Evolutionary conservation across 2,329 filamentous ascomycete genomes (phyloP), one percentile per base, ranked within the genome.

Genomic region (Teratosphaeria viscida): DNA sequence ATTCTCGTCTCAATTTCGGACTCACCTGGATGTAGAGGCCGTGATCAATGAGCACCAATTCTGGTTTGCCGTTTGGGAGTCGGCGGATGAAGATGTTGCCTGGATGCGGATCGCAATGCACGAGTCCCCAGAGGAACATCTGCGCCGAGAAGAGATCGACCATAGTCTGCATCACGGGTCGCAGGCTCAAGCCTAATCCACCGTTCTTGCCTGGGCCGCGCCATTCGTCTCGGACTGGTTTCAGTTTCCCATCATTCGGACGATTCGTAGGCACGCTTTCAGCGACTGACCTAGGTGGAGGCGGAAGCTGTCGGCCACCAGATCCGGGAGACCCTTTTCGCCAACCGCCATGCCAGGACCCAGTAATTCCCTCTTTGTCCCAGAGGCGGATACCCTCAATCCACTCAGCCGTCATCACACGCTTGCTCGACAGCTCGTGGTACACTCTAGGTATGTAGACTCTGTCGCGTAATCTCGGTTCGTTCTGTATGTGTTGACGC

Each of bases 11-110:
- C 77, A 97, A 96, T 61, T 84, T 78, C 1, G 88, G 86, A 27
- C 84, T 80, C 89, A 97, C 94, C 73, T 89, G 87, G 59, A 97
- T 90, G 76, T 99, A 99, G 5, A 99, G 84, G 0, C 94, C 94
- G 74, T 99, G 94, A 74, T 99, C 94, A 71, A 99, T 96, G 39
- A 99, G 85, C 0, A 97, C 92, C 34, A 99, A 82, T 76, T 99
- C 91, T 0, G 92, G 82, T 52, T 85, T 82, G n/a, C 92, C 92
- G 52, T 81, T 86, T 1, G 91, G 88, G 16, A 90, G 80, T 8
- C 94, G 87, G 8, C 94, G 88, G 70, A 97, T 87, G 76, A 99
- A 96, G 73, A 97, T 94, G 76, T 99, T 99, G 32, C 92, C 92
- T 1, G 94, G 94, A 71, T 99, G 94, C 10, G 94, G 94, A 72